These are phyloP conservation scores for Sicyos edulis DNA, from an alignment of 306 rosid genomes.

Conservation along the genomic window DNA sequence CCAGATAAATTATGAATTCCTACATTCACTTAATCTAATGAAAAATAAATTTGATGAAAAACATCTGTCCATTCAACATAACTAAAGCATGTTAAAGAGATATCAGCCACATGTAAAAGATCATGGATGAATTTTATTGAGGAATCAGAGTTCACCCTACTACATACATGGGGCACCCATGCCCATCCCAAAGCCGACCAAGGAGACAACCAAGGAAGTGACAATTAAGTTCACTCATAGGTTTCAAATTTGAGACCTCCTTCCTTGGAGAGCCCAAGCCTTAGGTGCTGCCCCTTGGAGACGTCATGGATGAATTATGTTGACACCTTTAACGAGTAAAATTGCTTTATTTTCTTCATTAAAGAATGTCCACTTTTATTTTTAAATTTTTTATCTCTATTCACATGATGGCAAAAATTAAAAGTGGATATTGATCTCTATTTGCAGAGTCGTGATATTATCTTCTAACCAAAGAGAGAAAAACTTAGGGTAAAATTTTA, in stretches of 20 bases:
- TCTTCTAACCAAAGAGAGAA: slow-evolving; percentile 7
- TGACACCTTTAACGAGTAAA: neutral
- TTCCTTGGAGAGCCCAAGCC: too few species aligned
- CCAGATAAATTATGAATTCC: neutral
- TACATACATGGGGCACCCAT: too few species aligned
- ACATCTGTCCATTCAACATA: neutral
- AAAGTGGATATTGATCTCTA: too few species aligned
- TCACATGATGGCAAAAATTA: too few species aligned
- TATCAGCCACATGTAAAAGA: neutral
- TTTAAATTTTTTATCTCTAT: neutral
- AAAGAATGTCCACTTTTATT: neutral
- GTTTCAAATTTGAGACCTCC: too few species aligned
- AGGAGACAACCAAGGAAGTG: too few species aligned
- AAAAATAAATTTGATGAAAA: neutral
- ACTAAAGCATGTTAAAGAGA: neutral
- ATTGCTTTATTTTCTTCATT: neutral
- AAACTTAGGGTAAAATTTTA: neutral
- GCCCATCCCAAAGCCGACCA: too few species aligned
- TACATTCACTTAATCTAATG: neutral
- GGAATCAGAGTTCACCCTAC: too few species aligned
- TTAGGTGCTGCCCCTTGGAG: too few species aligned
- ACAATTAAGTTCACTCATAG: too few species aligned
- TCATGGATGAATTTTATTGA: neutral
- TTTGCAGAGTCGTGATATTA: neutral
- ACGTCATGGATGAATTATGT: neutral